Conservation (phyloP, 257 asterid species). For the Voacanga thouarsii region DNA sequence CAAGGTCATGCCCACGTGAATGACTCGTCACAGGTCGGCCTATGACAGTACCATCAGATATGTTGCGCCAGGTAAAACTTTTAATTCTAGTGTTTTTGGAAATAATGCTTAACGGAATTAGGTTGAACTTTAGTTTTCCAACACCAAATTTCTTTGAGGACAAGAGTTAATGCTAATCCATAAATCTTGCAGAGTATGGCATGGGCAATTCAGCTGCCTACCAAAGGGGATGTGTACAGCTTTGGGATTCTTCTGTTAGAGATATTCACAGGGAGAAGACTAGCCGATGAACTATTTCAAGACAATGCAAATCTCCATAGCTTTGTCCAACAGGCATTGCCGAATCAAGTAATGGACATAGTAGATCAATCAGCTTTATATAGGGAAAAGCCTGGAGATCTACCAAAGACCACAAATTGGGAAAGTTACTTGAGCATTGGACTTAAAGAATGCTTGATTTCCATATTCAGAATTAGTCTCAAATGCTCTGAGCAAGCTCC, state of each 20-base stretch:
- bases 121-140: background rate
- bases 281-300: slow-evolving; percentile 27
- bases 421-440: background rate
- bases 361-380: slow-evolving; percentile 31
- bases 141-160: background rate
- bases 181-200: slow-evolving; percentile 34
- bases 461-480: slow-evolving; percentile 20
- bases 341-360: slow-evolving; percentile 19
- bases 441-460: slow-evolving; percentile 16
- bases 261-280: slow-evolving; percentile 39
- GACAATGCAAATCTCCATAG: slow-evolving; percentile 30
- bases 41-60: slow-evolving; percentile 52
- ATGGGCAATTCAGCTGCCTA: slow-evolving; percentile 28
- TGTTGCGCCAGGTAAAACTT: slow-evolving; percentile 49
- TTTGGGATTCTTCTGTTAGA: slow-evolving; percentile 39
- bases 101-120: background rate
- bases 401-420: background rate
- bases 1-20: too few relatives aligned
- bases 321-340: slow-evolving; percentile 19
- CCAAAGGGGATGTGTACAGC: slow-evolving; percentile 42
- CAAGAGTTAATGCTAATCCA: background rate
- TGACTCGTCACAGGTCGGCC: too few relatives aligned
- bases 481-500: slow-evolving; percentile 28
- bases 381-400: slow-evolving; percentile 13
- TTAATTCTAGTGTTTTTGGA: background rate